These are phyloP conservation scores for Ogataea parapolymorpha DNA, from an alignment of 805 yeast genomes.

Conservation along the genomic window DNA sequence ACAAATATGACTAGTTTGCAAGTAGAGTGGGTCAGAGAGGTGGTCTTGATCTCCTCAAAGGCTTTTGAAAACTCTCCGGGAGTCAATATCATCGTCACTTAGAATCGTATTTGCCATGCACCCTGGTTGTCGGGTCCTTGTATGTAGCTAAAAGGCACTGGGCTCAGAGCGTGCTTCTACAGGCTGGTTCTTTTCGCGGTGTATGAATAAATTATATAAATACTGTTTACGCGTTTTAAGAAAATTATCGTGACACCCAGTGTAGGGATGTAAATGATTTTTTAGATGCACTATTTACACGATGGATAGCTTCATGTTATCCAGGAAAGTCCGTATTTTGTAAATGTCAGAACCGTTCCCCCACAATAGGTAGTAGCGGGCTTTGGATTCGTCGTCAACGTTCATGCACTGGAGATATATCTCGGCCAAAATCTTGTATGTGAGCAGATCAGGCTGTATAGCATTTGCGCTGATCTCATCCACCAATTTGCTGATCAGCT, in stretches of 20 bases:
- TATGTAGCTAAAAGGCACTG: not conserved
- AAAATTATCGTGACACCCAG: not conserved
- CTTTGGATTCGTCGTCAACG: constrained; percentile 16
- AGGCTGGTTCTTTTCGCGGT: no score
- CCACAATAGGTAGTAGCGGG: constrained; percentile 31
- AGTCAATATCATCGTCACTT: constrained; percentile 60
- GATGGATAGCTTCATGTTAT: constrained; percentile 11
- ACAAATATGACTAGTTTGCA: constrained; percentile 86
- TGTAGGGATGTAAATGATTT: constrained; percentile 5
- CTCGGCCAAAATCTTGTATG: constrained; percentile 25
- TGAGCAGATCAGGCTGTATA: constrained; percentile 28
- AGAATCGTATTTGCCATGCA: not conserved
- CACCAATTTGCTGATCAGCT: constrained; percentile 21
- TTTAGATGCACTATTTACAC: constrained; percentile 2
- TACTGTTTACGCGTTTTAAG: constrained; percentile 7
- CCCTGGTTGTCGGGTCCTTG: not conserved
- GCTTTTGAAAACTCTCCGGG: constrained; percentile 66
- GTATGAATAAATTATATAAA: not conserved
- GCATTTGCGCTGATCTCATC: constrained; percentile 32
- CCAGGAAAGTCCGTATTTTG: constrained; percentile 22
- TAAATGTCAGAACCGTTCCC: constrained; percentile 26
- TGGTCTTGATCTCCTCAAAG: constrained; percentile 61
- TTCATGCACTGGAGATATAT: constrained; percentile 31
- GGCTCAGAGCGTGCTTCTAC: not conserved
- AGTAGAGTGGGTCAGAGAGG: constrained; percentile 88